Evolutionary conservation across 1,139 yeast species (phyloP).

Genomic region (Schwanniomyces etchellsii): DNA sequence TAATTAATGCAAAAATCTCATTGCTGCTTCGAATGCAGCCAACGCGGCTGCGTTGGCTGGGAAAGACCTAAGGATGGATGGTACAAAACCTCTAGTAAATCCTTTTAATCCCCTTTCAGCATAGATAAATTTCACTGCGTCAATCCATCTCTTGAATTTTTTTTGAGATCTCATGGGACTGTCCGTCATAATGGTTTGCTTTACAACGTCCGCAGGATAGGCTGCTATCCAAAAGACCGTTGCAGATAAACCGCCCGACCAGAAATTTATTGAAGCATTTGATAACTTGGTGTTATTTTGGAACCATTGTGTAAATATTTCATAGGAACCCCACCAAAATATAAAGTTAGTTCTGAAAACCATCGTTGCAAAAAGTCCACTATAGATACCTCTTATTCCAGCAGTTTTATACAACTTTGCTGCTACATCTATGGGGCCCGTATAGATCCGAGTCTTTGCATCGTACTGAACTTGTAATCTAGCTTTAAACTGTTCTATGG

Average conservation of each 20-base stretch:
- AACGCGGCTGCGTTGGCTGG: conserved; percentile 94
- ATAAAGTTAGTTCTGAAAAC: conserved; percentile 81
- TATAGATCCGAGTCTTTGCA: conserved; percentile 58
- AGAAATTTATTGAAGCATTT: conserved; percentile 69
- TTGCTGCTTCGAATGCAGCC: conserved; percentile 82
- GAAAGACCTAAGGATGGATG: conserved; percentile 68
- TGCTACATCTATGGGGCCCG: conserved; percentile 77
- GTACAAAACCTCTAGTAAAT: conserved; percentile 73
- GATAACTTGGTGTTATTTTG: conserved; percentile 57
- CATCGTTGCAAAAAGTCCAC: conserved; percentile 82
- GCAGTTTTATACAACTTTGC: conserved; percentile 45
- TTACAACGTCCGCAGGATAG: conserved; percentile 84
- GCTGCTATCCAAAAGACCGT: conserved; percentile 88
- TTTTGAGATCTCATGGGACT: conserved; percentile 57
- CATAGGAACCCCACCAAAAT: conserved; percentile 95
- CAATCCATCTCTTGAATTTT: conserved; percentile 63
- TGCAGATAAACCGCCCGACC: conserved; percentile 88
- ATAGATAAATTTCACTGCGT: conserved; percentile 68
- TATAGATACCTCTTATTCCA: conserved; percentile 70
- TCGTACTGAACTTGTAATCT: conserved; percentile 87
- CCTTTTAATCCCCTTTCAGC: conserved; percentile 51
- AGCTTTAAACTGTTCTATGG: conserved; percentile 86
- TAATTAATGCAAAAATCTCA: conserved; percentile 53
- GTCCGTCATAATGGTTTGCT: conserved; percentile 83
- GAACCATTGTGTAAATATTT: conserved; percentile 66